Percentiles rank a stretch among this genome's conserved stretches.
Conservation (phyloP, 139 green algal species). For the Chara braunii region DNA sequence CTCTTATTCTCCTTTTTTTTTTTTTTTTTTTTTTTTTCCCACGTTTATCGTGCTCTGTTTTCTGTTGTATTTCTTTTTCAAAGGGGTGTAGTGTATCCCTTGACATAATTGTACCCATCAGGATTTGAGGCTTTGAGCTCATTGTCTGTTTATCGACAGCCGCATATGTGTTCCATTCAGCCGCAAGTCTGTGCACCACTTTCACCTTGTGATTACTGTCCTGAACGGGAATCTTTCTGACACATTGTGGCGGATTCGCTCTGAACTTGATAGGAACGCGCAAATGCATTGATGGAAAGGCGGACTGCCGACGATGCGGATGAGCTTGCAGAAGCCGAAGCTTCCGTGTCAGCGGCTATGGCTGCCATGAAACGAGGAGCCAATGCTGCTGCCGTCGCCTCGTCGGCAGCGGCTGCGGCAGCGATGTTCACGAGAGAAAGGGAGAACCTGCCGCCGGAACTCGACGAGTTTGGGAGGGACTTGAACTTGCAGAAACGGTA, state of each 20-base stretch:
- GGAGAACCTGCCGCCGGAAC: constrained; percentile 22
- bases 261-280: constrained; percentile 33
- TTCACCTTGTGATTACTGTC: too few relatives aligned
- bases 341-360: constrained; percentile 51
- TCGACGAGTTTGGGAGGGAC: constrained; percentile 86
- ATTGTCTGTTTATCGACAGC: too few relatives aligned
- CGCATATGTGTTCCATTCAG: too few relatives aligned
- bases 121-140: too few relatives aligned
- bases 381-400: constrained; percentile 36
- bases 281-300: constrained; percentile 8
- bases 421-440: constrained; percentile 8
- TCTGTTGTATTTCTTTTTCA: too few relatives aligned
- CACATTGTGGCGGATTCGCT: background rate
- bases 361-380: constrained; percentile 42
- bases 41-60: too few relatives aligned
- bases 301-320: constrained; percentile 34
- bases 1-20: too few relatives aligned
- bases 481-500: constrained; percentile 52
- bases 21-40: too few relatives aligned
- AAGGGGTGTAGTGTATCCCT: too few relatives aligned
- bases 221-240: too few relatives aligned
- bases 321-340: constrained; percentile 48
- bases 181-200: too few relatives aligned
- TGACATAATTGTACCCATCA: too few relatives aligned
- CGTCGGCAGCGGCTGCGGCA: constrained; percentile 44